phyloP scores from a whole-genome alignment of 192 early-diverging fungal species.

The Mortierella hygrophila region DNA sequence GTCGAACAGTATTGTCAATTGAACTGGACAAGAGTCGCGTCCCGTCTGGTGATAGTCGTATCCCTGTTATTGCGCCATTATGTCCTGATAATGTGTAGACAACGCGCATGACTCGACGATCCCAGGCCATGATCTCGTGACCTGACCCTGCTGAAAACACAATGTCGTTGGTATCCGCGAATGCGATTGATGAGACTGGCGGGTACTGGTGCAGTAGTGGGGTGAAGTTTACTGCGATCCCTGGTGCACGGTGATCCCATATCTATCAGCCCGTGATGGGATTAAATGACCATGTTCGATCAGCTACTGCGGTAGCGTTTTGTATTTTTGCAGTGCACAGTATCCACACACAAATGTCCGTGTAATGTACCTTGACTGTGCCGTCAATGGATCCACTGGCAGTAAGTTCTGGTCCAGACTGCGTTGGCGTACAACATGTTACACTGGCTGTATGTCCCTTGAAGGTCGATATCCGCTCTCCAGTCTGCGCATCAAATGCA shows the following conservation, averaged over 20 bases:
- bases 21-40: not conserved
- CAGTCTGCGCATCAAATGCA: conserved; percentile 12
- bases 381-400: not conserved
- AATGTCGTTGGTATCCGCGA: not conserved
- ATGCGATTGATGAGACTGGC: not conserved
- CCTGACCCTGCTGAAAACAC: not conserved
- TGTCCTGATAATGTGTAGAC: conserved; percentile 5
- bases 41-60: conserved; percentile 3
- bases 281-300: not conserved
- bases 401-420: not conserved
- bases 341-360: not conserved
- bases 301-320: too few species aligned
- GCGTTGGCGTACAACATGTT: not conserved
- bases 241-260: not conserved
- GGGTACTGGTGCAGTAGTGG: not conserved
- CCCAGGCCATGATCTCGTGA: not conserved
- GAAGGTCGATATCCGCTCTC: not conserved
- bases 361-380: not conserved
- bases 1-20: conserved; percentile 1
- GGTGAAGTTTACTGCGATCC: not conserved
- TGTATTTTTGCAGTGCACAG: too few species aligned
- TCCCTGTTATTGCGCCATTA: not conserved
- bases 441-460: not conserved
- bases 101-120: not conserved
- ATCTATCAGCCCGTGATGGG: not conserved